These are phyloP conservation scores for Ceriops decandra DNA, from an alignment of 345 rosid genomes.

Conservation along the genomic window DNA sequence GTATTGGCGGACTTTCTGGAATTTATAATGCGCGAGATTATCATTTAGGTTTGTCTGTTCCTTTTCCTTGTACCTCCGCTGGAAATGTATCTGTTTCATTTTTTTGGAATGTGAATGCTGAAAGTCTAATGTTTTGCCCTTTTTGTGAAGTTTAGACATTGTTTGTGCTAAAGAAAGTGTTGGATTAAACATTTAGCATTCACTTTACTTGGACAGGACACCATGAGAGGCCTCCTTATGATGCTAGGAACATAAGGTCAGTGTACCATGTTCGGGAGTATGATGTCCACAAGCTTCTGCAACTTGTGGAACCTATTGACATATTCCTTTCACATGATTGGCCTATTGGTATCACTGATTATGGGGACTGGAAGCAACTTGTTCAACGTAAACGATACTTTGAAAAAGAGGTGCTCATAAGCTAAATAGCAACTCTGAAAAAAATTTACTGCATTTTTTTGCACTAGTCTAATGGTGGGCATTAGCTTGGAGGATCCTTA, in stretches of 20 bases:
- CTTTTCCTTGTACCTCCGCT: constrained; percentile 4
- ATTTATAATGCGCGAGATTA: constrained; percentile 64
- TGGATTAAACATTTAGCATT: not conserved
- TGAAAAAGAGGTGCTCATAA: constrained; percentile 54
- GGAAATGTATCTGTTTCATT: not conserved
- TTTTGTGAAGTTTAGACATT: too few species aligned
- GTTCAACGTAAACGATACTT: constrained; percentile 52
- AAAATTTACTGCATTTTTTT: not conserved
- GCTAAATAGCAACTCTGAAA: not conserved
- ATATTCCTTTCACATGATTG: constrained; percentile 95
- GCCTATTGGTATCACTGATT: constrained; percentile 89
- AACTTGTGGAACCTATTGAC: constrained; percentile 71
- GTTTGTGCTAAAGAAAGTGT: not conserved
- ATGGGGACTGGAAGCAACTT: constrained; percentile 64
- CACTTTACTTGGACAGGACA: constrained; percentile 53
- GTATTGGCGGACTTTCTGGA: constrained; percentile 92
- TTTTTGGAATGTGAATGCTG: not conserved
- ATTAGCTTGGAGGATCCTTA: too few species aligned
- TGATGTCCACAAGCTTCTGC: constrained; percentile 86
- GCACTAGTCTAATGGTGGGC: too few species aligned
- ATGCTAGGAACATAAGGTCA: constrained; percentile 58
- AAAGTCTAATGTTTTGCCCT: not conserved
- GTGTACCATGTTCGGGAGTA: constrained; percentile 89
- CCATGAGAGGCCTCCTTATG: constrained; percentile 79
- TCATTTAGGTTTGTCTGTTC: constrained; percentile 64